These are phyloP conservation scores for Cichorium intybus DNA, from an alignment of 140 eudicot genomes.

Conservation along the genomic window DNA sequence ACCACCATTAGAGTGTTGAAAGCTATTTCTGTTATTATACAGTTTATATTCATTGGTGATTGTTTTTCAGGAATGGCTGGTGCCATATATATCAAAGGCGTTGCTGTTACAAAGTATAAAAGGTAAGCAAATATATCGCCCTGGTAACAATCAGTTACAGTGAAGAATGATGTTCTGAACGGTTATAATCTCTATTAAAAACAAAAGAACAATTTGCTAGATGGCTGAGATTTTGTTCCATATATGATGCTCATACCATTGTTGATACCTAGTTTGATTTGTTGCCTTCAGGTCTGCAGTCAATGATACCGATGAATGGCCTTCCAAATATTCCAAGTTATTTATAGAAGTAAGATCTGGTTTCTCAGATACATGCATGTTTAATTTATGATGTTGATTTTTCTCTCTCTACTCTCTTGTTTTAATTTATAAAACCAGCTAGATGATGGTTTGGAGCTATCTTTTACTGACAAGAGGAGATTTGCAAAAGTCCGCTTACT, in stretches of 20 bases:
- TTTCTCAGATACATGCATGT: background rate
- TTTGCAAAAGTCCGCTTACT: conserved; percentile 94
- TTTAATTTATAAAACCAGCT: conserved; percentile 45
- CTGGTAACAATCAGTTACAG: background rate
- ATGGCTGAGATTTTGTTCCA: conserved; percentile 4
- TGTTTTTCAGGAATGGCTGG: conserved; percentile 81
- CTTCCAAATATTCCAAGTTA: conserved; percentile 89
- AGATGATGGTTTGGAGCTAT: conserved; percentile 89
- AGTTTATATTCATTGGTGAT: background rate
- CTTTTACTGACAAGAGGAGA: conserved; percentile 95
- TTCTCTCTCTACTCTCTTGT: background rate
- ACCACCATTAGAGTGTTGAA: background rate
- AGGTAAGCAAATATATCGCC: conserved; percentile 30
- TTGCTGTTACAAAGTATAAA: conserved; percentile 81
- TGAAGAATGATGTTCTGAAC: background rate
- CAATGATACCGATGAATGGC: conserved; percentile 91
- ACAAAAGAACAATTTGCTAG: background rate
- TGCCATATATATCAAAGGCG: conserved; percentile 90
- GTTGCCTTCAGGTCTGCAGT: conserved; percentile 74
- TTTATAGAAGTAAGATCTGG: conserved; percentile 76
- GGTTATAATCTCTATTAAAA: background rate
- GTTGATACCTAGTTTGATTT: conserved; percentile 12
- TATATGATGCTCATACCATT: background rate
- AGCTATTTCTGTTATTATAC: background rate
- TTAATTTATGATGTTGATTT: background rate